These are phyloP conservation scores for Dujonia santamariae DNA, from an alignment of 1,139 yeast species.

Conservation along the genomic window DNA sequence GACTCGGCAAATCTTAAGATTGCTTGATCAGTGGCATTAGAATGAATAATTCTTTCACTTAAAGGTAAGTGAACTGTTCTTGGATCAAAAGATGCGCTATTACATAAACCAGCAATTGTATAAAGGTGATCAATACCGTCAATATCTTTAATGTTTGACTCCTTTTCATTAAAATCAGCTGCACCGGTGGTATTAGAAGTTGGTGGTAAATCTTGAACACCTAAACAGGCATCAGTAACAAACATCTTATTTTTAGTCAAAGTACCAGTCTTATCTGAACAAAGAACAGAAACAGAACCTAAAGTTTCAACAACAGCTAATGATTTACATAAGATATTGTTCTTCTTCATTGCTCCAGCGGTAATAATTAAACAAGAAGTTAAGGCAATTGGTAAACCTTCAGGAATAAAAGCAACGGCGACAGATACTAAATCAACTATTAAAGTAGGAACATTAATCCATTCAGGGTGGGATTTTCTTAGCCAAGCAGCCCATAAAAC, in stretches of 20 bases:
- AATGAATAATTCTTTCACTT: constrained; percentile 27
- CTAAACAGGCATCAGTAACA: constrained; percentile 25
- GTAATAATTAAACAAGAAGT: constrained; percentile 32
- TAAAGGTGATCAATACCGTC: constrained; percentile 13
- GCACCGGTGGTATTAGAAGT: no score
- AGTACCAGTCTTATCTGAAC: constrained; percentile 37
- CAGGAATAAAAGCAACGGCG: constrained; percentile 34
- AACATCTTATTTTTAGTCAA: constrained; percentile 33
- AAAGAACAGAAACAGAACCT: constrained; percentile 33
- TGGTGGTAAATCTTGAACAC: constrained; percentile 11
- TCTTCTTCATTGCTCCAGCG: constrained; percentile 27
- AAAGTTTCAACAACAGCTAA: constrained; percentile 32
- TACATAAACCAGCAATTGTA: constrained; percentile 36
- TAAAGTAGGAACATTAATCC: constrained; percentile 32
- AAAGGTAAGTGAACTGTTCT: constrained; percentile 9
- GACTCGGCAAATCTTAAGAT: constrained; percentile 34
- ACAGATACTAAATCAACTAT: constrained; percentile 32
- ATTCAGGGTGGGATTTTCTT: constrained; percentile 23
- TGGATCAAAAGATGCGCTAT: constrained; percentile 31
- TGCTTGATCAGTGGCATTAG: constrained; percentile 53
- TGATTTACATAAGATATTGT: constrained; percentile 28
- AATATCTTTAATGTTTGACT: constrained; percentile 3
- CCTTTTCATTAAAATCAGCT: constrained; percentile 5
- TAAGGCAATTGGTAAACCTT: constrained; percentile 35
- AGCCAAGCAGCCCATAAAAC: constrained; percentile 49